Evolutionary conservation across 202 grass and related monocot genomes (phyloP), one percentile per base, ranked within the genome.

Genomic region (Carex arenaria): DNA sequence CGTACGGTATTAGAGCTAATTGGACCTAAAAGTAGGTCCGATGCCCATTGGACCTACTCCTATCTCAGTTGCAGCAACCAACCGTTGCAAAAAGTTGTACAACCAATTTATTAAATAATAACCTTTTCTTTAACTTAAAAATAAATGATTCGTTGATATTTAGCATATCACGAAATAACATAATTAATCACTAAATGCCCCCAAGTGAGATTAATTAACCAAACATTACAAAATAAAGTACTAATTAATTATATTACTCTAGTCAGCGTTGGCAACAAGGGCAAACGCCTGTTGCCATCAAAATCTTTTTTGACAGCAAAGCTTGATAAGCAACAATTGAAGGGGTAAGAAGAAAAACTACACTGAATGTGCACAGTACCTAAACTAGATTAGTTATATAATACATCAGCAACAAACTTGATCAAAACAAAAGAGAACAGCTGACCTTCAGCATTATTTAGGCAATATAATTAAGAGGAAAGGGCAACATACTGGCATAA

Each of bases 61-160:
- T 26, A 26, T 26, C 26, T 26, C 26, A 77, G 59, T 30, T 36
- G 53, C 10, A 8, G 51, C 20, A 77, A 30, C 73, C 73, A 19
- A 59, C 73, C 73, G 28, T 77, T 77, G 52, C 73, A 57, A 77
- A 74, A 77, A 17, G 73, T 59, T 77, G 73, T 77, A 38, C 52
- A 0, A 36, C 52, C 17, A 77, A 47, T 47, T 47, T 47, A 47
- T 10, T 10, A 47, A 47, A 18, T 30, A 26, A 26, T 26, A 55
- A 17, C 0, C 52, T 77, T 36, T 77, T n/a, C 8, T 30, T 77
- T 34, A 56, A 77, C 51, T 76, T 76, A 57, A 77, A 53, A 76
- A 56, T 10, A 47, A 0, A 18, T 77, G 51, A 51, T 77, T 4
- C 52, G 51, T 57, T 77, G 49, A 40, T 40, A 31, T 57, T n/a